Conservation (phyloP, 1,284 basidiomycete species). For the Heimioporus retisporus region DNA sequence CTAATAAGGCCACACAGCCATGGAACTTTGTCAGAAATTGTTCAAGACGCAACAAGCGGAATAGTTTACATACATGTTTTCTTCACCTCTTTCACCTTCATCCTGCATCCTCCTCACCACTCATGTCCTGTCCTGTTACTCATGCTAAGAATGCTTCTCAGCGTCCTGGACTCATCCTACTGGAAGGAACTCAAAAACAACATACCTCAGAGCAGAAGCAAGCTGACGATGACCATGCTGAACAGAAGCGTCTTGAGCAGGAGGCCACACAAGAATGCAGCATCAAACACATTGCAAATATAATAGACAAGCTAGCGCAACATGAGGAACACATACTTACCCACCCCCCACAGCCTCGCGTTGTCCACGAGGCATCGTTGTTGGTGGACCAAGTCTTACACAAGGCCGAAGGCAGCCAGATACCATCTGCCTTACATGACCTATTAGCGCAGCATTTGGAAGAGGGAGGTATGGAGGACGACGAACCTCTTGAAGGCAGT, state of each 20-base stretch:
- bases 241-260: not conserved
- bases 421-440: not conserved
- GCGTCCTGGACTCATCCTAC: not conserved
- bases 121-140: constrained; percentile 3
- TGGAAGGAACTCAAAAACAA: constrained; percentile 6
- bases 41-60: not conserved
- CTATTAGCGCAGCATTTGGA: not conserved
- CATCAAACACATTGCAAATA: not conserved
- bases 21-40: not conserved
- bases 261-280: not conserved
- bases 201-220: constrained; percentile 11
- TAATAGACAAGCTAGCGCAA: not conserved
- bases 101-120: not conserved
- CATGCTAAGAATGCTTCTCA: constrained; percentile 2
- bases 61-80: not conserved
- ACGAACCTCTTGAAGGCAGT: not conserved
- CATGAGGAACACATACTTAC: not conserved
- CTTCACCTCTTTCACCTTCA: not conserved
- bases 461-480: not conserved
- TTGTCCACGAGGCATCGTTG: not conserved
- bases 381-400: not conserved
- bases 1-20: not conserved
- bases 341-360: constrained; percentile 1
- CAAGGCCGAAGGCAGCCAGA: not conserved
- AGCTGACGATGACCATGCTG: not conserved